Evolutionary conservation across 106 monocot species (phyloP).

Genomic region (Iris macrosiphon): DNA sequence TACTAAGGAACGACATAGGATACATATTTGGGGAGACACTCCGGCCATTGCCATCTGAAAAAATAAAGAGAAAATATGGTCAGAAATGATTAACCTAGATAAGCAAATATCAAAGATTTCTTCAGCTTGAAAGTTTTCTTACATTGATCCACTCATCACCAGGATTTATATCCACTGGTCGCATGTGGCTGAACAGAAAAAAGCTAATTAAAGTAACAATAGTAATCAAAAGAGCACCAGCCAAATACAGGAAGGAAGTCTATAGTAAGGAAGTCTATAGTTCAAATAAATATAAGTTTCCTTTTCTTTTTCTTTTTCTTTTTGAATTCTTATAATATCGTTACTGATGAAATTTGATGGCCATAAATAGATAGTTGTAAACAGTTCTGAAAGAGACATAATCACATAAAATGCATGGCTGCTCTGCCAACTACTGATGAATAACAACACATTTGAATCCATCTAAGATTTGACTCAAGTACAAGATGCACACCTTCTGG

Average conservation of each 20-base stretch:
- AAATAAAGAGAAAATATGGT: constrained; percentile 14
- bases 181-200: constrained; percentile 57
- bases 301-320: no score
- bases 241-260: not conserved
- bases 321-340: no score
- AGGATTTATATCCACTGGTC: constrained; percentile 85
- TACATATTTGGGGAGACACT: constrained; percentile 51
- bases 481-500: constrained; percentile 50
- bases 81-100: constrained; percentile 4
- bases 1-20: no score
- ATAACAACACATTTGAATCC: not conserved
- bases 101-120: not conserved
- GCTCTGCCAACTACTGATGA: not conserved
- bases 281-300: no score
- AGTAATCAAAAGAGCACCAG: no score
- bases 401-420: not conserved
- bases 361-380: not conserved
- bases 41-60: constrained; percentile 85
- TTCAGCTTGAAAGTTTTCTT: constrained; percentile 18
- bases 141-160: constrained; percentile 96
- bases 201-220: no score
- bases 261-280: no score
- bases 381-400: not conserved
- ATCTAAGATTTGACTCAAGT: not conserved
- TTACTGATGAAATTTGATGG: no score